Conservation (phyloP, 2,329 filamentous ascomycete species). For the Westerdykella ornata region DNA sequence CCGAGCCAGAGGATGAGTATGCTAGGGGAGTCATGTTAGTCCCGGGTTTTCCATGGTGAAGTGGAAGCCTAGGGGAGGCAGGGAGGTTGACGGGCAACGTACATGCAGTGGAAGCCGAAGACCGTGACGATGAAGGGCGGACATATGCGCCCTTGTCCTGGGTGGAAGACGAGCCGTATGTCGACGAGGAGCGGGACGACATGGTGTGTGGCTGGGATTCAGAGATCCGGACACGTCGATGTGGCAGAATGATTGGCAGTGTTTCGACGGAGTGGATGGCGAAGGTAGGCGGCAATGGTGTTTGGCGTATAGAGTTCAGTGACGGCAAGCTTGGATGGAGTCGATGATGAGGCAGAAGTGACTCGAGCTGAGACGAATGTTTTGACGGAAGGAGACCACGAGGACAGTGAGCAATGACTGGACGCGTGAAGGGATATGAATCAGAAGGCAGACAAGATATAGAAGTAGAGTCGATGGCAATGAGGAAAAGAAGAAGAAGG, state of each 20-base stretch:
- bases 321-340: slow-evolving; percentile 7
- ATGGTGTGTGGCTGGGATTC: slow-evolving; percentile 13
- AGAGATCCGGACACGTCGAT: slow-evolving; percentile 11
- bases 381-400: slow-evolving; percentile 16
- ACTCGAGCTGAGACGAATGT: slow-evolving; percentile 6
- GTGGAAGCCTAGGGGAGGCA: background rate
- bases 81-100: slow-evolving; percentile 9
- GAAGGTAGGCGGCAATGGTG: slow-evolving; percentile 2
- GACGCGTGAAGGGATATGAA: slow-evolving; percentile 6
- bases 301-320: slow-evolving; percentile 2
- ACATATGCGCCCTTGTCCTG: slow-evolving; percentile 19
- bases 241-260: background rate
- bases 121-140: slow-evolving; percentile 18
- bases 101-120: slow-evolving; percentile 13
- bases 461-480: background rate
- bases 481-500: slow-evolving; percentile 9
- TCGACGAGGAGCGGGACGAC: slow-evolving; percentile 19
- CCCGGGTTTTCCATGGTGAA: slow-evolving; percentile 1
- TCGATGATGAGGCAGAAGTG: slow-evolving; percentile 4
- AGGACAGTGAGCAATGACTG: slow-evolving; percentile 14
- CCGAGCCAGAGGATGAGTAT: slow-evolving; percentile 16
- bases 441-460: slow-evolving; percentile 4
- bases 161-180: slow-evolving; percentile 17
- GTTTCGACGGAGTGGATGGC: slow-evolving; percentile 4
- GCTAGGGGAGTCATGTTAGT: slow-evolving; percentile 10